Base-by-base conservation (phyloP, 2,329 filamentous ascomycete genomes). In the Macrophomina phaseolina region DNA sequence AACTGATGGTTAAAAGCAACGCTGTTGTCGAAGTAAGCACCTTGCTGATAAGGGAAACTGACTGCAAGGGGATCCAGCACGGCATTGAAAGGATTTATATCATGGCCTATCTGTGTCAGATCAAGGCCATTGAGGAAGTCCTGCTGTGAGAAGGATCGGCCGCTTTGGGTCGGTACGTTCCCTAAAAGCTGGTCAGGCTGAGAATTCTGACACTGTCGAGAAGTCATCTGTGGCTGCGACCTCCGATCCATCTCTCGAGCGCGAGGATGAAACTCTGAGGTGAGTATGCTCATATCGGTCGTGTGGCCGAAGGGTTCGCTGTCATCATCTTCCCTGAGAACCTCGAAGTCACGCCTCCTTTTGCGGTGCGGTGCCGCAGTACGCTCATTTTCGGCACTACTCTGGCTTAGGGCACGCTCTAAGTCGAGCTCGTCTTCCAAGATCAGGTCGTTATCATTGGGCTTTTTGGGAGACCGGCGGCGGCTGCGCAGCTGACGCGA, bases 281-380 rank as follows among this genome's bases (percentile, higher is more conserved):
- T 78, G 36, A 79, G 74, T 67, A 76, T 77, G 52, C 73, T 74
- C 70, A 78, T 72, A 38, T 63, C 69, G 5, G 72, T 72, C 38
- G 77, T 75, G 56, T 77, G 76, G 16, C 69, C 69, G 56, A 78
- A 78, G 5, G 75, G 66, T 30, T 73, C 67, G 11, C 64, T 46
- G 5, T 75, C 72, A 16, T 81, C 76, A 51, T 82, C 80, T 53
- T 80, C 28, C 58, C 23, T 76, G 68, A 79, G 81, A 62, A 83
- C 78, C 46, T 79, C 76, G 48, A 83, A 76, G 3, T 73, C 73
- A 18, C 74, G 73, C 68, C 78, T 79, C 16, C 74, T 74, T 71
- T 78, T 76, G 66, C 72, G 72, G 8, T 72, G 73, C 8, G 52
- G 34, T 12, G 12, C 52, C 2, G 18, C 5, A 16, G 3, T 11